Percentiles rank a stretch among this genome's conserved stretches.
These are phyloP conservation scores for Leccinum subspadiceum DNA, from an alignment of 1,284 basidiomycete genomes.

Conservation along the genomic window DNA sequence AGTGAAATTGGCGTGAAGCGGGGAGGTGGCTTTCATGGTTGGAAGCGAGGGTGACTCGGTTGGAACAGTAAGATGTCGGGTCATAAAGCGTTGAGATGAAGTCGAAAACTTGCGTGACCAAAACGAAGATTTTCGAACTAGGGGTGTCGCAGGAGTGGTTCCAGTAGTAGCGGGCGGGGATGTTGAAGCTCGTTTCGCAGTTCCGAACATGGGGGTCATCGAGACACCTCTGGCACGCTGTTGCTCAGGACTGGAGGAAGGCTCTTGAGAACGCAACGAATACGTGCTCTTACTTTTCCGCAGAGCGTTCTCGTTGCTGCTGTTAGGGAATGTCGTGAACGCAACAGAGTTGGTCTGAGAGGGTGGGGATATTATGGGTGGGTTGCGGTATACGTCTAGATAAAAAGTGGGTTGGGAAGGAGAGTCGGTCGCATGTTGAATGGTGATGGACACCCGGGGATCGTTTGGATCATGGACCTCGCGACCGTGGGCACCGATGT, in stretches of 20 bases:
- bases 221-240: conserved; percentile 44
- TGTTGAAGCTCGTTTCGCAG: conserved; percentile 44
- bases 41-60: conserved; percentile 44
- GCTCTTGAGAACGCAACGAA: conserved; percentile 11
- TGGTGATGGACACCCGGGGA: conserved; percentile 19
- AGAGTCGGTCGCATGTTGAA: conserved; percentile 15
- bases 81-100: conserved; percentile 10
- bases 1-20: conserved; percentile 45
- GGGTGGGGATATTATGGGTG: conserved; percentile 16
- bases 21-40: conserved; percentile 48
- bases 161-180: conserved; percentile 10
- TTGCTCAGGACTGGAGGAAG: conserved; percentile 28
- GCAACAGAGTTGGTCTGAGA: conserved; percentile 24
- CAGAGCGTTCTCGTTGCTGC: conserved; percentile 18
- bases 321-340: conserved; percentile 19
- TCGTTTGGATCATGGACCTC: conserved; percentile 8
- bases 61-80: conserved; percentile 23
- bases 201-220: conserved; percentile 39
- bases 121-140: conserved; percentile 56
- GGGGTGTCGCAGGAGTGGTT: conserved; percentile 33
- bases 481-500: not conserved
- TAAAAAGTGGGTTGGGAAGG: conserved; percentile 19
- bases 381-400: conserved; percentile 24
- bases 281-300: conserved; percentile 30
- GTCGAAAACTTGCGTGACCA: conserved; percentile 43